Base-by-base conservation (phyloP, 495 filamentous ascomycete species). In the Elaphomyces granulatus region DNA sequence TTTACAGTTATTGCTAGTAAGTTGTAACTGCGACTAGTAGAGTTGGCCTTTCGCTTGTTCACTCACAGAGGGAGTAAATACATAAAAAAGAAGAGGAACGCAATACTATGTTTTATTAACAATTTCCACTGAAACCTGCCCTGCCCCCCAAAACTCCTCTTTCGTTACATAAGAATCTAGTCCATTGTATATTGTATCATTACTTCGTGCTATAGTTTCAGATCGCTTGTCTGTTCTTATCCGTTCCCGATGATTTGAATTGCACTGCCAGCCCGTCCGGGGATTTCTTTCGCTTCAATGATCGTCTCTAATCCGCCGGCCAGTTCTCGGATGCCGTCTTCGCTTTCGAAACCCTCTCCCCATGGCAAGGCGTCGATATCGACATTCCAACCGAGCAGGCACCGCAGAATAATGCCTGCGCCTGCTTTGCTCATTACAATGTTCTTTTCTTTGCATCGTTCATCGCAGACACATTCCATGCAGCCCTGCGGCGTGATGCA, bases 371-470 rank as follows among this genome's bases (percentile, higher is more conserved):
- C 62, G 18, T 92, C 82, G 36, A 94, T 80, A 46, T 83, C 73
- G 41, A 73, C 61, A 39, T 83, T 74, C 66, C 71, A 68, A 8
- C 78, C 78, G 41, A 95, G 55, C 45, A 96, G 51, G 39, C 70
- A 72, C 53, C 75, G 77, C 45, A 96, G 56, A 32, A 96, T 75
- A 19, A 96, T 85, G 34, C 68, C 71, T 9, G 79, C 77, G 0
- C 92, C 90, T 3, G 80, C 81, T 60, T 95, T 96, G 50, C 83
- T 87, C 81, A 94, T 86, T 1, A 96, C 87, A 49, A 81, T 72
- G 52, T 94, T 94, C 45, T 72, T 75, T 61, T 95, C 81, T 51
- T 80, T 81, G 56, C 90, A 95, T 36, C 80, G 62, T 57, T 93
- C 86, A 38, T 77, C 78, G 46, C 80, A 84, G 14, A 88, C 84